Percentiles rank a stretch among this genome's conserved stretches.
phyloP scores from a whole-genome alignment of 2,329 filamentous ascomycete species.

The Dactylellina haptotyla region DNA sequence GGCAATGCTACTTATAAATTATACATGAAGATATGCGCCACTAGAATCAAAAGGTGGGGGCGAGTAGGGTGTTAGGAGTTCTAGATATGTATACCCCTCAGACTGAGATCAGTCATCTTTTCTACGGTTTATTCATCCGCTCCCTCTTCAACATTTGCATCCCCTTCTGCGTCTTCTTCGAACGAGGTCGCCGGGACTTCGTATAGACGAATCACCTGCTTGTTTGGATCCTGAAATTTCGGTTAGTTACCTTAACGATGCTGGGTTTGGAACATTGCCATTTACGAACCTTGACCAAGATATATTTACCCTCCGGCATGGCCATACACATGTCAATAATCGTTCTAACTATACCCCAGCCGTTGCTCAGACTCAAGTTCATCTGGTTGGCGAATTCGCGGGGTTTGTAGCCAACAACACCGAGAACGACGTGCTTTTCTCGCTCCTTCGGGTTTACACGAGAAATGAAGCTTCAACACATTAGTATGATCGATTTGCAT shows the following conservation, averaged over 20 bases:
- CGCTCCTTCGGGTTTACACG: slow-evolving; percentile 90
- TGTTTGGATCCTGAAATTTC: slow-evolving; percentile 89
- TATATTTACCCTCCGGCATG: slow-evolving; percentile 81
- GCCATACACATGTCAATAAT: slow-evolving; percentile 93
- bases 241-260: slow-evolving; percentile 20
- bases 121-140: slow-evolving; percentile 68
- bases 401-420: slow-evolving; percentile 97
- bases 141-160: slow-evolving; percentile 67
- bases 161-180: slow-evolving; percentile 86
- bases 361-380: slow-evolving; percentile 96
- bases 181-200: slow-evolving; percentile 87
- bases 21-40: slow-evolving; percentile 21
- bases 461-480: slow-evolving; percentile 80
- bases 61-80: background rate
- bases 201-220: slow-evolving; percentile 91
- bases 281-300: slow-evolving; percentile 70
- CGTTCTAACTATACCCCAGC: slow-evolving; percentile 98
- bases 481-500: slow-evolving; percentile 57
- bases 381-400: slow-evolving; percentile 97
- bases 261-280: background rate
- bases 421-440: slow-evolving; percentile 92
- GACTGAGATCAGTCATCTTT: slow-evolving; percentile 55
- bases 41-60: slow-evolving; percentile 17
- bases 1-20: slow-evolving; percentile 10
- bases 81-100: slow-evolving; percentile 32